Evolutionary conservation across 495 filamentous ascomycete species (phyloP).

Genomic region (Tuber borchii): DNA sequence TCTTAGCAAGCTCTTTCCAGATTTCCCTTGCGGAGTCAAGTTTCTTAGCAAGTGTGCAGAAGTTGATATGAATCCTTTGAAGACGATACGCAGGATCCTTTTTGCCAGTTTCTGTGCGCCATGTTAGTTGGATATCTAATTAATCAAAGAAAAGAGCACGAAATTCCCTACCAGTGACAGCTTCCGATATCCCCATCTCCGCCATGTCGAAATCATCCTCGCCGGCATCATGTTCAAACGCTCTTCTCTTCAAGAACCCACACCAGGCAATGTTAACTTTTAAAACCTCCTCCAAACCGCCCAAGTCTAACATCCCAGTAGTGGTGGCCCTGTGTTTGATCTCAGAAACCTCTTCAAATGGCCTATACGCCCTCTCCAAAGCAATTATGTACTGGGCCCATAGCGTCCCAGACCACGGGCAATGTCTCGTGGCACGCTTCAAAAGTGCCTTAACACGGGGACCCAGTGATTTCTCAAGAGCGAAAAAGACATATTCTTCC

Average conservation of each 20-base stretch:
- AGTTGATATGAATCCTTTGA: conserved; percentile 86
- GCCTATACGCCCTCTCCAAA: conserved; percentile 64
- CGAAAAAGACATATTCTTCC: conserved; percentile 41
- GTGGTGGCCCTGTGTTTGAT: conserved; percentile 90
- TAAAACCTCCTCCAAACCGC: conserved; percentile 74
- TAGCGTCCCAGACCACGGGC: conserved; percentile 82
- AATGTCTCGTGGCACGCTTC: conserved; percentile 74
- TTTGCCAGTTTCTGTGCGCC: conserved; percentile 44
- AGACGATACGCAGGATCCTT: conserved; percentile 78
- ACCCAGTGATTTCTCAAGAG: conserved; percentile 34
- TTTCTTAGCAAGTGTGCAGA: conserved; percentile 45
- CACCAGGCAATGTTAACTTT: conserved; percentile 91
- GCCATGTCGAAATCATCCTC: conserved; percentile 88
- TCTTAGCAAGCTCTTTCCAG: conserved; percentile 63
- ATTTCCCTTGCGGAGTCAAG: conserved; percentile 60
- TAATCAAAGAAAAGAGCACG: not conserved
- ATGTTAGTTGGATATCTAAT: not conserved
- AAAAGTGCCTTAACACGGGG: conserved; percentile 50
- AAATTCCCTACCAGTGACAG: conserved; percentile 17
- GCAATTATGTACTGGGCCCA: conserved; percentile 85
- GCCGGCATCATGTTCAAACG: conserved; percentile 66
- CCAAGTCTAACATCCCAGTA: conserved; percentile 61
- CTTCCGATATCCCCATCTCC: conserved; percentile 66
- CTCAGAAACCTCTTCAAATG: conserved; percentile 71
- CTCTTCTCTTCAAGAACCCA: conserved; percentile 75